Percentiles rank a stretch among this genome's conserved stretches.
Conservation (phyloP, 352 stramenopile species). For the Blastocystis hominis region DNA sequence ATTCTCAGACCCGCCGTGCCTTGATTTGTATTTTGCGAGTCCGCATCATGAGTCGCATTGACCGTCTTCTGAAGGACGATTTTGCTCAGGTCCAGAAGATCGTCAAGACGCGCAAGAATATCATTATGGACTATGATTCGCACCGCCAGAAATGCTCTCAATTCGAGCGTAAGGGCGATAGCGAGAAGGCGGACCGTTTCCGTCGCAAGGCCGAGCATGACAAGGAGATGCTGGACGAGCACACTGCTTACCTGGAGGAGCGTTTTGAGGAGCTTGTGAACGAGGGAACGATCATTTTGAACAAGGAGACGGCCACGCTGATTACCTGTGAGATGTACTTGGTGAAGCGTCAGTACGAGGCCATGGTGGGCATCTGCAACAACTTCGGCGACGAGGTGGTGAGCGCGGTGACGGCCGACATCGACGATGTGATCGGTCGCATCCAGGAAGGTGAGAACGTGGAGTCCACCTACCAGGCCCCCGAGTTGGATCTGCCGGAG, state of each 20-base stretch:
- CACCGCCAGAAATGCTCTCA: slow-evolving; percentile 32
- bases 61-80: slow-evolving; percentile 38
- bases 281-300: slow-evolving; percentile 30
- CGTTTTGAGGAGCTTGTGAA: slow-evolving; percentile 44
- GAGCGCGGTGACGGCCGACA: slow-evolving; percentile 24
- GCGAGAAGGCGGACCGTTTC: slow-evolving; percentile 44
- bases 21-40: not conserved
- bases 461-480: not conserved
- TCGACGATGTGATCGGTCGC: slow-evolving; percentile 28
- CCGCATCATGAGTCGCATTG: slow-evolving; percentile 35
- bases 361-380: slow-evolving; percentile 45
- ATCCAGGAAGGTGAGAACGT: slow-evolving; percentile 49
- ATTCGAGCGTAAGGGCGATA: slow-evolving; percentile 25
- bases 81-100: slow-evolving; percentile 48
- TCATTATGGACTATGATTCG: slow-evolving; percentile 47
- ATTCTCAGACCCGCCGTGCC: slow-evolving; percentile 20
- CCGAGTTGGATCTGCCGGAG: slow-evolving; percentile 16
- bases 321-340: slow-evolving; percentile 42
- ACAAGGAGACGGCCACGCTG: slow-evolving; percentile 25
- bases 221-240: slow-evolving; percentile 37
- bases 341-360: slow-evolving; percentile 50
- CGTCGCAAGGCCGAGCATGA: slow-evolving; percentile 55
- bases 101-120: slow-evolving; percentile 40
- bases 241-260: slow-evolving; percentile 26
- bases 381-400: slow-evolving; percentile 24